Evolutionary conservation across 1,284 basidiomycete genomes (phyloP).

Genomic region (Ceratobasidium sp.): DNA sequence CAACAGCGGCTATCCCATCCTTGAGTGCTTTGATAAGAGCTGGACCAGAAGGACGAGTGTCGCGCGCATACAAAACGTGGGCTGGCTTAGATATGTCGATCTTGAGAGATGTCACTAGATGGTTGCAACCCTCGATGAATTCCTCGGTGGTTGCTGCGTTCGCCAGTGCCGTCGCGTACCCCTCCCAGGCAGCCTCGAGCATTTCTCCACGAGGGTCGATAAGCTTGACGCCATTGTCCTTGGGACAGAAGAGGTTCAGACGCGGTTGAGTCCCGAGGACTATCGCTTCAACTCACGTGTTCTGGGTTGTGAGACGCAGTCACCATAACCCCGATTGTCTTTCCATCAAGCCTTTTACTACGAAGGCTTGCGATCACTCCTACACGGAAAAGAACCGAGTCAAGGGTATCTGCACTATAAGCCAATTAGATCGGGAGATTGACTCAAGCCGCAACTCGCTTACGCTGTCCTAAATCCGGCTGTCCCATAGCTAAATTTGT

Average conservation of each 20-base stretch:
- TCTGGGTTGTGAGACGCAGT: conserved; percentile 99
- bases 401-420: conserved; percentile 76
- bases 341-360: conserved; percentile 87
- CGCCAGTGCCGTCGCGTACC: conserved; percentile 84
- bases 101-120: conserved; percentile 68
- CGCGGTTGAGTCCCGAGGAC: conserved; percentile 7
- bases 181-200: conserved; percentile 95
- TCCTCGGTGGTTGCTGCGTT: conserved; percentile 79
- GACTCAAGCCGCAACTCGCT: conserved; percentile 50
- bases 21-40: conserved; percentile 80
- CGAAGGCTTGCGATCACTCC: conserved; percentile 89
- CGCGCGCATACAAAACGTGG: conserved; percentile 86
- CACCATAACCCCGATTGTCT: conserved; percentile 96
- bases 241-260: conserved; percentile 30
- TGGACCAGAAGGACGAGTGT: conserved; percentile 91
- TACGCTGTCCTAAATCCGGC: conserved; percentile 93
- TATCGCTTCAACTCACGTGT: conserved; percentile 59
- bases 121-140: conserved; percentile 70
- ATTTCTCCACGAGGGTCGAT: conserved; percentile 99
- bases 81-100: conserved; percentile 82
- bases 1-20: conserved; percentile 78
- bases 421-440: conserved; percentile 42
- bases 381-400: conserved; percentile 91
- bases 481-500: conserved; percentile 87
- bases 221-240: conserved; percentile 99